Evolutionary conservation across 768 basidiomycete genomes (phyloP), one percentile per base, ranked within the genome.

Genomic region (Mycena amicta): DNA sequence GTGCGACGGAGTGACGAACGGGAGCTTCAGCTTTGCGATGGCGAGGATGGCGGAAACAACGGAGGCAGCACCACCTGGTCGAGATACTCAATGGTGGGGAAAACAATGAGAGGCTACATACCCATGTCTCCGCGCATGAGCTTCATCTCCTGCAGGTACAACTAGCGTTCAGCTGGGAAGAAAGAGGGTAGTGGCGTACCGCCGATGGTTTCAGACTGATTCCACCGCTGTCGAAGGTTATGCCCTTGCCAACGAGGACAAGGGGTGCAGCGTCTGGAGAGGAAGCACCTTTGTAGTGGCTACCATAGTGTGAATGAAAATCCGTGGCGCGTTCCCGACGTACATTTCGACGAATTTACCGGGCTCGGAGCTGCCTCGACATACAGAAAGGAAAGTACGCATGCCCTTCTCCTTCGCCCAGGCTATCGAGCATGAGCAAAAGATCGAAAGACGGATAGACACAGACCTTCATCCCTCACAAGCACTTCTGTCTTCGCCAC

Each of bases 41-140:
- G 91, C 92, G 62, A 88, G 75, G 2, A 88, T 82, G 6, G 92
- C 77, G 1, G 88, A 80, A 43, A 87, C 82, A 15, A 94, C 89
- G 1, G 89, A 80, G 1, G 93, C 92, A 4, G 93, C 93, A 53
- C 92, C 92, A 60, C 88, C 86, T 86, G 45, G 30, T 4, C n/a
- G 30, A 31, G 26, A 39, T 23, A 50, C 20, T 51, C 52, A 28
- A 11, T 18, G 12, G 3, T 22, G 18, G 3, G 6, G 16, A 30
- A 1, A 50, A 55, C 5, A 16, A 39, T 26, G 6, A n/a, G 1
- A 8, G 33, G 11, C 33, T 45, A 45, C 71, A 57, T 70, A 81
- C 92, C 93, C 93, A 94, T 94, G 67, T 93, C 92, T 2, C 81
- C 92, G 39, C 90, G 83, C 90, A 93, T 92, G 4, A 84, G 72